Conservation (phyloP, 768 basidiomycete genomes). For the Pisolithus marmoratus region DNA sequence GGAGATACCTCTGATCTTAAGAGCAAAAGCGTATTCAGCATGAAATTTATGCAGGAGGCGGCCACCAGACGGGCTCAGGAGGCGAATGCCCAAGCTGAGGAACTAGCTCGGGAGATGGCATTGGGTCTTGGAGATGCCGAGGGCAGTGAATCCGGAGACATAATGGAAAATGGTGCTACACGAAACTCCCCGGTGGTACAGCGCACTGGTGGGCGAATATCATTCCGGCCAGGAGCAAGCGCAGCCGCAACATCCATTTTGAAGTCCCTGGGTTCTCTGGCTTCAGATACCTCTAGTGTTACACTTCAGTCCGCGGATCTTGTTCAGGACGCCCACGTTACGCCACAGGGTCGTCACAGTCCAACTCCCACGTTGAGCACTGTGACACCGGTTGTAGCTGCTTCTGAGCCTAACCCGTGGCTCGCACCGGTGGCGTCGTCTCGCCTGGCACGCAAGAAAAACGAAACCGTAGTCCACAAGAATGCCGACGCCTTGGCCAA, state of each 20-base stretch:
- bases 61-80: constrained; percentile 57
- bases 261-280: constrained; percentile 26
- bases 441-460: constrained; percentile 62
- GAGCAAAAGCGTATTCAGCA: constrained; percentile 76
- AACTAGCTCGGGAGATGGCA: constrained; percentile 68
- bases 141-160: constrained; percentile 24
- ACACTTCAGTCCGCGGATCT: constrained; percentile 59
- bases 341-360: constrained; percentile 7
- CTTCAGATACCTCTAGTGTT: constrained; percentile 61
- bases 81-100: constrained; percentile 60
- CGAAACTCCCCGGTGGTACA: constrained; percentile 36
- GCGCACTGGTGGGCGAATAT: constrained; percentile 63
- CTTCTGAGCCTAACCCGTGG: constrained; percentile 69
- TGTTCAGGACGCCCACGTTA: constrained; percentile 28
- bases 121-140: constrained; percentile 30
- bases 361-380: constrained; percentile 13
- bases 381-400: constrained; percentile 10
- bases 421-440: constrained; percentile 40
- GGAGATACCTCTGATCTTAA: constrained; percentile 20
- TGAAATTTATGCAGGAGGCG: constrained; percentile 99
- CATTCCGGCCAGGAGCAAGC: constrained; percentile 49
- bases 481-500: constrained; percentile 55
- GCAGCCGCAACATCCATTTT: background rate
- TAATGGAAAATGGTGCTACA: constrained; percentile 23
- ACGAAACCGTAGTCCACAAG: constrained; percentile 68